phyloP scores from a whole-genome alignment of 2,329 filamentous ascomycete species.

The Aspergillus hiratsukae region DNA sequence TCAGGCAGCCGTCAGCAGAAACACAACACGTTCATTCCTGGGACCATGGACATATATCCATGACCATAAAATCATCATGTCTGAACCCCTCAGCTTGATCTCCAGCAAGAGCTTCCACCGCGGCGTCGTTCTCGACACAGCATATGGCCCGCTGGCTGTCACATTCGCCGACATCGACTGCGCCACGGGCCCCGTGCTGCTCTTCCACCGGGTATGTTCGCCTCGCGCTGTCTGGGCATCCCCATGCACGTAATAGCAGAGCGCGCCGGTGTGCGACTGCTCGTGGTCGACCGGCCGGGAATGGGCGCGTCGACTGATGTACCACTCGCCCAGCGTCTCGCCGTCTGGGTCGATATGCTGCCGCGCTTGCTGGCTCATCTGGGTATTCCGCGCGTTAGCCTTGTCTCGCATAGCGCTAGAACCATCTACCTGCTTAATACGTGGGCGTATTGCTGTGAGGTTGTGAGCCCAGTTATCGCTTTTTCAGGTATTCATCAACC shows the following conservation, averaged over 20 bases:
- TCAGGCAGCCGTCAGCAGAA: too few species aligned
- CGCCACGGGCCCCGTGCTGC: conserved; percentile 6
- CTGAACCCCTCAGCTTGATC: conserved; percentile 4
- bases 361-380: conserved; percentile 36
- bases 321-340: conserved; percentile 30
- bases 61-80: neutral
- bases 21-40: neutral
- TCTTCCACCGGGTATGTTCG: conserved; percentile 27
- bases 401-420: conserved; percentile 41
- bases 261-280: conserved; percentile 18
- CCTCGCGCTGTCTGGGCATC: conserved; percentile 20
- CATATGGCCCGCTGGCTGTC: conserved; percentile 14
- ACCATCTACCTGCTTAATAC: conserved; percentile 44
- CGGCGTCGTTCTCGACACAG: conserved; percentile 14
- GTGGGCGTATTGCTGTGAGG: conserved; percentile 9
- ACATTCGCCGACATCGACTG: conserved; percentile 21
- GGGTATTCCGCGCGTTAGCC: conserved; percentile 24
- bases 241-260: conserved; percentile 20
- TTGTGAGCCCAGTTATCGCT: conserved; percentile 5
- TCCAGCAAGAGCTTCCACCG: conserved; percentile 19
- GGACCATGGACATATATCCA: neutral
- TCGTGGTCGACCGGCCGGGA: conserved; percentile 21
- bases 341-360: conserved; percentile 40
- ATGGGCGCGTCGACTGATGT: conserved; percentile 42
- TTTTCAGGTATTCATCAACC: conserved; percentile 12